Percentiles rank a stretch among this genome's conserved stretches.
Evolutionary conservation across 352 stramenopile genomes (phyloP).

Genomic region (Pythium plurisporium): DNA sequence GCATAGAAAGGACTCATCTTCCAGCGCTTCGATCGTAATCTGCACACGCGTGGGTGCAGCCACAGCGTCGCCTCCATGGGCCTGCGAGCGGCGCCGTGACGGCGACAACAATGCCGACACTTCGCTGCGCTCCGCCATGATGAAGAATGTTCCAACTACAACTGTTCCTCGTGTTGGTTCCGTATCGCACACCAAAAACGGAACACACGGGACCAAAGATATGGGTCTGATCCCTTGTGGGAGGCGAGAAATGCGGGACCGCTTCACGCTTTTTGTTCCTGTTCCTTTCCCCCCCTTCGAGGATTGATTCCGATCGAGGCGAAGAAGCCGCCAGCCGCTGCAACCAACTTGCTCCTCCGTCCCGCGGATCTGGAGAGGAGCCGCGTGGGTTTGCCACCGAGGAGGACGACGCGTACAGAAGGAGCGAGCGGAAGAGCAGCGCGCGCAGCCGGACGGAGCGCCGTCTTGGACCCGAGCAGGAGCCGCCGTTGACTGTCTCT

Average conservation of each 20-base stretch:
- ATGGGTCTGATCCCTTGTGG: constrained; percentile 12
- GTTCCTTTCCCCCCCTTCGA: constrained; percentile 15
- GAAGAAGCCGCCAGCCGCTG: constrained; percentile 8
- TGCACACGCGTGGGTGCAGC: constrained; percentile 15
- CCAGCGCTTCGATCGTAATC: constrained; percentile 45
- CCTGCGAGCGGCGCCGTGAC: constrained; percentile 18
- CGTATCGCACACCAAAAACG: background rate
- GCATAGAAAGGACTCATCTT: constrained; percentile 63
- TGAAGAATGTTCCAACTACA: constrained; percentile 11
- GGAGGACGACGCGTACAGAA: background rate
- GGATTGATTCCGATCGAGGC: constrained; percentile 22
- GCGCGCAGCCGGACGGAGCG: background rate
- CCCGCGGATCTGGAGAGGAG: too few relatives aligned
- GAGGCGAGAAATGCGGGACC: constrained; percentile 18
- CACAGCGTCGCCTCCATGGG: background rate
- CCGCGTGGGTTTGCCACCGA: too few relatives aligned
- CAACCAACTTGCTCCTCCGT: too few relatives aligned
- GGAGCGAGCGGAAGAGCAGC: background rate
- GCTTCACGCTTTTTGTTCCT: constrained; percentile 9
- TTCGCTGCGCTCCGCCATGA: constrained; percentile 45
- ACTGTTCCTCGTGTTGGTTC: constrained; percentile 1
- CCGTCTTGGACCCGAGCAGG: background rate
- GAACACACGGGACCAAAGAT: constrained; percentile 24
- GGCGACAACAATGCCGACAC: constrained; percentile 45
- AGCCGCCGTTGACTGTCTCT: constrained; percentile 11